Percentiles rank a stretch among this genome's conserved stretches.
Conservation (phyloP, 2,329 filamentous ascomycete species). For the Arthrocladium fulminans region DNA sequence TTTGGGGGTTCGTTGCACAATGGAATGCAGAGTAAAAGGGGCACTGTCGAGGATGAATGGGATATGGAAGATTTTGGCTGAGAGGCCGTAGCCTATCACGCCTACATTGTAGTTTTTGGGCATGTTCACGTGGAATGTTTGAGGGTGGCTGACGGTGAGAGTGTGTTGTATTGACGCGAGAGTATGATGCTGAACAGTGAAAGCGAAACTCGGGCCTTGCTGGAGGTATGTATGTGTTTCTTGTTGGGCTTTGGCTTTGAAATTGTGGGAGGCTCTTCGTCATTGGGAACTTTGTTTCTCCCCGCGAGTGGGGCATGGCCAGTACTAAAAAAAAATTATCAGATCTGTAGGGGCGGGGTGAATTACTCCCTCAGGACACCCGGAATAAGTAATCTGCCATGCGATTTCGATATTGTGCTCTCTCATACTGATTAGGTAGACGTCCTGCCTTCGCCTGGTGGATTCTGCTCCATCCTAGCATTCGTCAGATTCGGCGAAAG, state of each 20-base stretch:
- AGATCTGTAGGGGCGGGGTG: background rate
- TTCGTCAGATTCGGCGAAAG: no score
- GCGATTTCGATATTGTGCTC: no score
- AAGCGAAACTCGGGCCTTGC: background rate
- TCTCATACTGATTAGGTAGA: no score
- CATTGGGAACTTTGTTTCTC: background rate
- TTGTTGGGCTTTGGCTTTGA: background rate
- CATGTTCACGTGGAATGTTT: no score
- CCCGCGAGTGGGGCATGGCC: background rate
- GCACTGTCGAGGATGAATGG: slow-evolving; percentile 61
- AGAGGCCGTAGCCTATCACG: slow-evolving; percentile 53
- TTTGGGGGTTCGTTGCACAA: slow-evolving; percentile 65
- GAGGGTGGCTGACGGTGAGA: background rate
- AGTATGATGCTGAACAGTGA: background rate
- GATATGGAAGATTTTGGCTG: slow-evolving; percentile 75
- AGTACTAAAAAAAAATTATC: background rate
- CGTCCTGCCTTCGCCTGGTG: no score
- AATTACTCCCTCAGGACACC: background rate
- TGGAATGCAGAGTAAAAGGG: slow-evolving; percentile 59
- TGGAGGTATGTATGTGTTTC: background rate
- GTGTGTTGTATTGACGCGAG: background rate
- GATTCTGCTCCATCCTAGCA: no score
- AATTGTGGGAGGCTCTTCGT: background rate
- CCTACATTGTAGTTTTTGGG: slow-evolving; percentile 47
- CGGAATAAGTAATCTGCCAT: no score